These are phyloP conservation scores for Phytophthora tubulina DNA, from an alignment of 352 stramenopile genomes.

Conservation along the genomic window DNA sequence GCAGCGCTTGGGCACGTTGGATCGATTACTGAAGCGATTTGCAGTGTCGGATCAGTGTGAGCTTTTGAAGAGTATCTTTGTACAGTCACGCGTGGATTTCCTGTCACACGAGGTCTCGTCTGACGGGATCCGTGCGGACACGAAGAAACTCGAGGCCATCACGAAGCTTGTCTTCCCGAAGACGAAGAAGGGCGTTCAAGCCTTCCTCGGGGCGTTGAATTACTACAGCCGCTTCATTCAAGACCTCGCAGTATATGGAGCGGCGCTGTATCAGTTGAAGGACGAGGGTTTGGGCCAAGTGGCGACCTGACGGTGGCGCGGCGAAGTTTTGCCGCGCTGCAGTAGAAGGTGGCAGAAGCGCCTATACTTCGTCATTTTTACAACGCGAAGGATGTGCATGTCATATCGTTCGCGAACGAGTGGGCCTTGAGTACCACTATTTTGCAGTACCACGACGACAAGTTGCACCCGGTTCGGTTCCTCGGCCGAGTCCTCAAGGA, in stretches of 20 bases:
- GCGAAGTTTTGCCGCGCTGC: too few relatives aligned
- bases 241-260: background rate
- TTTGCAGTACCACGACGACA: too few relatives aligned
- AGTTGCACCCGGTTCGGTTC: too few relatives aligned
- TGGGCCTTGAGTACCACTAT: too few relatives aligned
- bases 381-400: too few relatives aligned
- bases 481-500: too few relatives aligned
- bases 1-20: background rate
- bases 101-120: too few relatives aligned
- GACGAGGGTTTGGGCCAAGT: background rate
- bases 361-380: too few relatives aligned
- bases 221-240: background rate
- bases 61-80: constrained; percentile 5
- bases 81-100: background rate
- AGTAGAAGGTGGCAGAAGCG: too few relatives aligned
- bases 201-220: background rate
- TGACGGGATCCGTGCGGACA: background rate
- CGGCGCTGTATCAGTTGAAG: background rate
- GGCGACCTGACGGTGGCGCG: too few relatives aligned
- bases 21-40: background rate
- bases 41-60: background rate
- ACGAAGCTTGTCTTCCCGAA: background rate
- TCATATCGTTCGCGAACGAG: too few relatives aligned
- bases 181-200: constrained; percentile 3
- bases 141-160: background rate